A percentile compares a stretch with the other conserved stretches of the same genome.
phyloP scores from a whole-genome alignment of 2,329 filamentous ascomycete genomes.

The Aspergillus awamori region DNA sequence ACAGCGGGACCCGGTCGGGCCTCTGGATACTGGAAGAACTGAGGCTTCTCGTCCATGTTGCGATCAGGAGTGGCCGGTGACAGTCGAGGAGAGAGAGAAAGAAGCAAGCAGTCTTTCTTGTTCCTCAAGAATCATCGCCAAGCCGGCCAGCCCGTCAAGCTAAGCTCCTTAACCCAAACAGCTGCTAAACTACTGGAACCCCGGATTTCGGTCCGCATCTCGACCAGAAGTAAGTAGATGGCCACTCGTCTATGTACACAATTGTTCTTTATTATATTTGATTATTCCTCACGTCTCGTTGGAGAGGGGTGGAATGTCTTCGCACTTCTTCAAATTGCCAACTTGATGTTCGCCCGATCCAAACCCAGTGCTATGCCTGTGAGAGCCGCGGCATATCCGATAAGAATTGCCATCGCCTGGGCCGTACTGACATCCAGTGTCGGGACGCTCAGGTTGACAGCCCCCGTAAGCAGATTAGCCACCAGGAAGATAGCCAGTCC shows the following conservation, averaged over 20 bases:
- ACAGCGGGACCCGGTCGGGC: slow-evolving; percentile 43
- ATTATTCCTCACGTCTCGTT: too few species aligned
- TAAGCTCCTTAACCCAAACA: too few species aligned
- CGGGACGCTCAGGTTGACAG: slow-evolving; percentile 83
- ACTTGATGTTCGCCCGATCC: slow-evolving; percentile 42
- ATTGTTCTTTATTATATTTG: too few species aligned
- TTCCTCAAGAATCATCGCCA: too few species aligned
- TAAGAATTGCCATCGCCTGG: slow-evolving; percentile 71
- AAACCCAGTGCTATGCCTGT: slow-evolving; percentile 63
- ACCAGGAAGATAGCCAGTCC: slow-evolving; percentile 82
- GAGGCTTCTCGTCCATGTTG: slow-evolving; percentile 26
- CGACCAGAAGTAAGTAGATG: too few species aligned
- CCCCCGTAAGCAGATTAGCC: slow-evolving; percentile 85
- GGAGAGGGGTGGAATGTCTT: not conserved
- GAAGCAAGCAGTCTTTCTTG: not conserved
- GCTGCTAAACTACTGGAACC: too few species aligned
- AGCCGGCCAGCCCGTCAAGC: too few species aligned
- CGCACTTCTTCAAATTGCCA: slow-evolving; percentile 15
- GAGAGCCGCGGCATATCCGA: slow-evolving; percentile 70
- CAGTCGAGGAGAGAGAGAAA: not conserved
- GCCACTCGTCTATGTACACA: too few species aligned
- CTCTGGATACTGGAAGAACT: slow-evolving; percentile 43
- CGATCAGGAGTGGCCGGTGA: not conserved
- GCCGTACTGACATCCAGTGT: slow-evolving; percentile 72
- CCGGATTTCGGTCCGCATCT: too few species aligned